Evolutionary conservation across 1,284 basidiomycete genomes (phyloP).

Genomic region (Exobasidium rhododendri): DNA sequence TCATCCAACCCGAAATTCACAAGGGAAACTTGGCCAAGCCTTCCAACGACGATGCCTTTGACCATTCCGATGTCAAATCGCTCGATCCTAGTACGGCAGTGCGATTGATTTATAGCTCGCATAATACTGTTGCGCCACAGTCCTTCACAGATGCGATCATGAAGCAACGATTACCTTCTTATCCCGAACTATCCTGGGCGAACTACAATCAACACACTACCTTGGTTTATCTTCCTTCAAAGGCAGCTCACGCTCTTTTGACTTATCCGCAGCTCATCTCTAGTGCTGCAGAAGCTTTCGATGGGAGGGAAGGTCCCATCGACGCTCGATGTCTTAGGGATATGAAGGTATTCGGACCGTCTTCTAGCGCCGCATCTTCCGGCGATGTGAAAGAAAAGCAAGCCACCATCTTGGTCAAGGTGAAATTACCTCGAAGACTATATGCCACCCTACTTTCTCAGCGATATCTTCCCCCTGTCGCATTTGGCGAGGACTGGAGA

Average conservation of each 20-base stretch:
- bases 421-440: slow-evolving; percentile 38
- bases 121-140: not conserved
- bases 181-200: slow-evolving; percentile 10
- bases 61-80: not conserved
- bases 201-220: slow-evolving; percentile 65
- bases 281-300: slow-evolving; percentile 82
- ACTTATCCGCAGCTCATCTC: slow-evolving; percentile 70
- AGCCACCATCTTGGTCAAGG: slow-evolving; percentile 14
- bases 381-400: slow-evolving; percentile 6
- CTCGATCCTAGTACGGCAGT: not conserved
- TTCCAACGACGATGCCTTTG: not conserved
- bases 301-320: slow-evolving; percentile 72
- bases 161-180: not conserved
- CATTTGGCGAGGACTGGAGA: slow-evolving; percentile 65
- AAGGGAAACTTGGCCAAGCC: slow-evolving; percentile 52
- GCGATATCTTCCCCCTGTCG: slow-evolving; percentile 83
- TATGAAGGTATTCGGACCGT: slow-evolving; percentile 4
- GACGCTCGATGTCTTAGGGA: slow-evolving; percentile 59
- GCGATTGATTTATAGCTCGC: not conserved
- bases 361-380: not conserved
- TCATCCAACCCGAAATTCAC: slow-evolving; percentile 71
- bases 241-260: slow-evolving; percentile 71
- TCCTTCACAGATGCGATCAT: not conserved
- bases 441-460: slow-evolving; percentile 90
- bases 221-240: slow-evolving; percentile 73